Evolutionary conservation across 2,329 filamentous ascomycete species (phyloP).

Genomic region (Aspergillaceae sp.): DNA sequence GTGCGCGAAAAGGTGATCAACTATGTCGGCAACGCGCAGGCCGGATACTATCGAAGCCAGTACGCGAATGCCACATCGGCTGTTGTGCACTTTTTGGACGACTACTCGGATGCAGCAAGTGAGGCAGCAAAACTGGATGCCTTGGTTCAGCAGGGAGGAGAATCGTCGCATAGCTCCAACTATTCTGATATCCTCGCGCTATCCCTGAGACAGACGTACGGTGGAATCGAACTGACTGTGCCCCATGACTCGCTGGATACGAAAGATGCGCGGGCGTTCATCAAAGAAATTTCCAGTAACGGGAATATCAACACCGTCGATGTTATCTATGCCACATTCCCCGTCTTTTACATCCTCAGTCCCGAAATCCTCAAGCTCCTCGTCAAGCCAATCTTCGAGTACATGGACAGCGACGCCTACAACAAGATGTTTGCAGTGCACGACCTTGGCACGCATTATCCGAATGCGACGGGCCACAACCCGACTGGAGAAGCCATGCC

Average conservation of each 20-base stretch:
- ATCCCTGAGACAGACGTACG: conserved; percentile 33
- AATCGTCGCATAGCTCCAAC: conserved; percentile 19
- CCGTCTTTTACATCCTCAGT: conserved; percentile 32
- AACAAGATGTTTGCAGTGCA: conserved; percentile 27
- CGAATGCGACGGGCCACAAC: conserved; percentile 30
- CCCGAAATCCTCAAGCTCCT: conserved; percentile 33
- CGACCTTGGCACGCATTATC: conserved; percentile 29
- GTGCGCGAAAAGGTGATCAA: conserved; percentile 29
- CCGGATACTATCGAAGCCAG: conserved; percentile 26
- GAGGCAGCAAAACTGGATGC: conserved; percentile 24
- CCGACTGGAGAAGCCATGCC: conserved; percentile 28
- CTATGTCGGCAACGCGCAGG: conserved; percentile 27
- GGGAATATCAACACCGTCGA: conserved; percentile 36
- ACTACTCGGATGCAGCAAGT: conserved; percentile 25
- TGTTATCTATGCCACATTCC: conserved; percentile 33
- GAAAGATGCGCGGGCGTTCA: conserved; percentile 20
- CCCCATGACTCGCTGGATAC: conserved; percentile 23
- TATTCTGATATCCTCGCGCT: conserved; percentile 32
- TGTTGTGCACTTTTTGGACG: conserved; percentile 28
- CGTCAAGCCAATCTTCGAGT: conserved; percentile 33
- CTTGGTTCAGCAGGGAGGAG: conserved; percentile 12
- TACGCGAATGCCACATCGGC: conserved; percentile 22
- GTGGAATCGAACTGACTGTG: conserved; percentile 30
- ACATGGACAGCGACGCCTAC: conserved; percentile 27
- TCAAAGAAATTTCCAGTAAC: conserved; percentile 35